phyloP scores from a whole-genome alignment of 768 basidiomycete species.

The Lanmaoa pseudosensibilis region DNA sequence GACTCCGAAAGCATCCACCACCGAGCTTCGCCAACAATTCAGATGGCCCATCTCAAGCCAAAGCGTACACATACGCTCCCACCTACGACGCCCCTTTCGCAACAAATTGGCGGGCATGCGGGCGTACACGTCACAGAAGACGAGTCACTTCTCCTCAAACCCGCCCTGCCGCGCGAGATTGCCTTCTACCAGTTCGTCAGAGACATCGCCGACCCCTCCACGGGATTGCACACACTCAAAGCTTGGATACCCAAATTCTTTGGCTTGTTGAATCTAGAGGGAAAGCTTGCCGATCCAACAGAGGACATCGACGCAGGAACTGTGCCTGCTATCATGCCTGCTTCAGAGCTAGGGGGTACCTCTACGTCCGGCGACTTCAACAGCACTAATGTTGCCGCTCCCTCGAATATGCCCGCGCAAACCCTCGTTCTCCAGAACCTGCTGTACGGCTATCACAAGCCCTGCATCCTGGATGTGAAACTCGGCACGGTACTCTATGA shows the following conservation, averaged over 20 bases:
- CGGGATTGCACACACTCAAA: conserved; percentile 34
- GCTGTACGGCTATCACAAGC: conserved; percentile 67
- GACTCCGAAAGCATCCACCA: background rate
- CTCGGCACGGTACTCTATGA: conserved; percentile 90
- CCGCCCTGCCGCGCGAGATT: conserved; percentile 61
- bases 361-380: conserved; percentile 6
- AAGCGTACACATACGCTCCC: conserved; percentile 21
- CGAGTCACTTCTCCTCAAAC: conserved; percentile 80
- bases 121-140: conserved; percentile 72
- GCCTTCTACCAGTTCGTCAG: conserved; percentile 65
- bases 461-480: conserved; percentile 90
- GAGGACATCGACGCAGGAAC: conserved; percentile 1
- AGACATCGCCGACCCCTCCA: conserved; percentile 30
- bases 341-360: conserved; percentile 47
- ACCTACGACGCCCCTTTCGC: conserved; percentile 38
- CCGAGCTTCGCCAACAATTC: background rate
- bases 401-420: conserved; percentile 38
- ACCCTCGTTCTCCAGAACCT: conserved; percentile 87
- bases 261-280: conserved; percentile 78
- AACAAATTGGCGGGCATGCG: conserved; percentile 82
- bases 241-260: conserved; percentile 74
- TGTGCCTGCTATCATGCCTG: conserved; percentile 24
- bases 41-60: conserved; percentile 7
- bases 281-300: conserved; percentile 22
- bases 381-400: background rate